Evolutionary conservation across 768 basidiomycete genomes (phyloP).

Genomic region (Boletus vermiculosoides): DNA sequence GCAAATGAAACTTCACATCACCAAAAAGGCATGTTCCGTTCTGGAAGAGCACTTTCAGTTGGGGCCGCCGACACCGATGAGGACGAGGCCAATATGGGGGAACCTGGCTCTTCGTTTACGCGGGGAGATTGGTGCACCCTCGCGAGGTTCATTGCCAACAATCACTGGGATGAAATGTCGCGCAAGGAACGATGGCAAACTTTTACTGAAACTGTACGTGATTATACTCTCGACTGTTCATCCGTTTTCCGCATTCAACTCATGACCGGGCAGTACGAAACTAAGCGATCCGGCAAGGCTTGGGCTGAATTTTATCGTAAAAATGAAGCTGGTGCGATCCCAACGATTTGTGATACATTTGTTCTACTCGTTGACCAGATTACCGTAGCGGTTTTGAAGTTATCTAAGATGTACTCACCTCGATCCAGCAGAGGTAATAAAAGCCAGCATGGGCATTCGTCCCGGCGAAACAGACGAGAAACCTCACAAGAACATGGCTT

Average conservation of each 20-base stretch:
- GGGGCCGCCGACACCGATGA: slow-evolving; percentile 28
- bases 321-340: slow-evolving; percentile 46
- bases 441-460: slow-evolving; percentile 22
- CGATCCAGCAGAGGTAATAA: slow-evolving; percentile 9
- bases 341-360: not conserved
- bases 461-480: slow-evolving; percentile 21
- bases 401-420: slow-evolving; percentile 28
- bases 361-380: slow-evolving; percentile 7
- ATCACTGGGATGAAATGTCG: slow-evolving; percentile 43
- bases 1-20: slow-evolving; percentile 11
- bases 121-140: slow-evolving; percentile 62
- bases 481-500: not conserved
- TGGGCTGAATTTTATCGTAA: slow-evolving; percentile 63
- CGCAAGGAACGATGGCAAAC: slow-evolving; percentile 53
- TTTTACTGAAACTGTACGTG: slow-evolving; percentile 50
- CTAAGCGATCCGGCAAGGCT: slow-evolving; percentile 47
- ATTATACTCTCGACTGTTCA: not conserved
- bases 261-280: slow-evolving; percentile 44
- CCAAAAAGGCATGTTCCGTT: slow-evolving; percentile 21
- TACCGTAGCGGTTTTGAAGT: slow-evolving; percentile 22
- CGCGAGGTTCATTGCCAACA: slow-evolving; percentile 56
- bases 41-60: slow-evolving; percentile 20
- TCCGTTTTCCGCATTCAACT: not conserved
- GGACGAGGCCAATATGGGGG: slow-evolving; percentile 48
- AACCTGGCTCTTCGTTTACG: slow-evolving; percentile 46